phyloP scores from a whole-genome alignment of 2,329 filamentous ascomycete species.

The Fusarium buharicum region DNA sequence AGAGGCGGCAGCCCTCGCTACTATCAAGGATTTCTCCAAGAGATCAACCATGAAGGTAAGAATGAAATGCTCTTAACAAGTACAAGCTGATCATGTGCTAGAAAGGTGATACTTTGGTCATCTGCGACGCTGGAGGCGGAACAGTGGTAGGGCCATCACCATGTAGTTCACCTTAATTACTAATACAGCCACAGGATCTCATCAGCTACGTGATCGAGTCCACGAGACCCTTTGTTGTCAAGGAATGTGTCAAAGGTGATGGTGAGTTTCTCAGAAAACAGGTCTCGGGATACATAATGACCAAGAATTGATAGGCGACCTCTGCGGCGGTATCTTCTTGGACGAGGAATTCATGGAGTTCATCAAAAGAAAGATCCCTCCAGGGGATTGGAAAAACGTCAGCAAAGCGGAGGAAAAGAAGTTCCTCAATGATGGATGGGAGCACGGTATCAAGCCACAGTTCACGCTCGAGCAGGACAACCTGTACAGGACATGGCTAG shows the following conservation, averaged over 20 bases:
- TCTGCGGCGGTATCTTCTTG: constrained; percentile 55
- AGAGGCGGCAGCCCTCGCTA: constrained; percentile 57
- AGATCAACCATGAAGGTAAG: constrained; percentile 38
- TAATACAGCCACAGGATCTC: constrained; percentile 47
- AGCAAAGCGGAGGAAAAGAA: neutral
- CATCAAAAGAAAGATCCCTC: constrained; percentile 41
- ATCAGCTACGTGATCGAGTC: constrained; percentile 52
- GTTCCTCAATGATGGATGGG: constrained; percentile 46
- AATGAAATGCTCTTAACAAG: accelerated
- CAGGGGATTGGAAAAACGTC: neutral
- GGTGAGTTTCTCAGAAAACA: constrained; percentile 37
- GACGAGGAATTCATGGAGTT: constrained; percentile 51
- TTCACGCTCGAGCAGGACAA: constrained; percentile 40
- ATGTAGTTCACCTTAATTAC: accelerated
- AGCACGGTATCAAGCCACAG: constrained; percentile 46
- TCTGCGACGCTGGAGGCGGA: constrained; percentile 53
- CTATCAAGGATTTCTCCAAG: constrained; percentile 45
- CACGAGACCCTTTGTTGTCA: constrained; percentile 43
- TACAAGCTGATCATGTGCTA: neutral
- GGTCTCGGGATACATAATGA: too few species aligned
- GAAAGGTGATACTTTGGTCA: constrained; percentile 43
- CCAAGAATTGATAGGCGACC: constrained; percentile 41
- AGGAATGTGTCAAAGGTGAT: constrained; percentile 53
- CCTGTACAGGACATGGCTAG: constrained; percentile 8
- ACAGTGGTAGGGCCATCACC: constrained; percentile 46